These are phyloP conservation scores for Podaxis mareebaensis DNA, from an alignment of 768 basidiomycete species.

Conservation along the genomic window DNA sequence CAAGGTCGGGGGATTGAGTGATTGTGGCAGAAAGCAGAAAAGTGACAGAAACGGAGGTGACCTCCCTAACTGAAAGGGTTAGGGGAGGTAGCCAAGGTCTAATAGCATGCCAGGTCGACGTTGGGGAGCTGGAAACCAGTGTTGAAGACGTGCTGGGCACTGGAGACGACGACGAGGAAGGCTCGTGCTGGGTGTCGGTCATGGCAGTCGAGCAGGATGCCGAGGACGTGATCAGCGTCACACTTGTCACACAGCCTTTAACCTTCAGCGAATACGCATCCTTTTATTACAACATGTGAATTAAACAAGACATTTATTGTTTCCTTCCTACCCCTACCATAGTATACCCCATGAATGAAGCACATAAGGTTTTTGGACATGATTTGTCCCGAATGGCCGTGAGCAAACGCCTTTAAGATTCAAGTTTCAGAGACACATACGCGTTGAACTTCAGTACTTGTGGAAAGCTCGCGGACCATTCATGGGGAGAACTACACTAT, in stretches of 20 bases:
- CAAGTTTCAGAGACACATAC: no score
- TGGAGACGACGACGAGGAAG: conserved; percentile 4
- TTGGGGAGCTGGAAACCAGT: conserved; percentile 20
- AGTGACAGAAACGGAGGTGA: conserved; percentile 84
- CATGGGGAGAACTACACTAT: no score
- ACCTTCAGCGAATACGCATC: background rate
- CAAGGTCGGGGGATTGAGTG: conserved; percentile 7
- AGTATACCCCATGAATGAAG: no score
- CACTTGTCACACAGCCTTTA: background rate
- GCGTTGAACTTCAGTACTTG: no score
- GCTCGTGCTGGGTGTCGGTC: conserved; percentile 7
- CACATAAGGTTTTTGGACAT: no score
- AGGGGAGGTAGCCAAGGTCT: conserved; percentile 76
- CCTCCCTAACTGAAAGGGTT: conserved; percentile 72
- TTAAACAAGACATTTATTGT: no score
- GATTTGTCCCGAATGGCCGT: no score
- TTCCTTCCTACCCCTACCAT: no score
- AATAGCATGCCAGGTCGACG: conserved; percentile 63
- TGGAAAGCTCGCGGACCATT: no score
- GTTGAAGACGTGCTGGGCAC: conserved; percentile 11
- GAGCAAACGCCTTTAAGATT: no score
- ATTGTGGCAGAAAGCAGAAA: conserved; percentile 62
- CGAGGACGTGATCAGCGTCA: background rate
- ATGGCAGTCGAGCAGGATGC: conserved; percentile 1
- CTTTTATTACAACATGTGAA: background rate